A percentile compares a stretch with the other conserved stretches of the same genome.
These are phyloP conservation scores for Suillus ampliporus DNA, from an alignment of 768 basidiomycete species.

Conservation along the genomic window DNA sequence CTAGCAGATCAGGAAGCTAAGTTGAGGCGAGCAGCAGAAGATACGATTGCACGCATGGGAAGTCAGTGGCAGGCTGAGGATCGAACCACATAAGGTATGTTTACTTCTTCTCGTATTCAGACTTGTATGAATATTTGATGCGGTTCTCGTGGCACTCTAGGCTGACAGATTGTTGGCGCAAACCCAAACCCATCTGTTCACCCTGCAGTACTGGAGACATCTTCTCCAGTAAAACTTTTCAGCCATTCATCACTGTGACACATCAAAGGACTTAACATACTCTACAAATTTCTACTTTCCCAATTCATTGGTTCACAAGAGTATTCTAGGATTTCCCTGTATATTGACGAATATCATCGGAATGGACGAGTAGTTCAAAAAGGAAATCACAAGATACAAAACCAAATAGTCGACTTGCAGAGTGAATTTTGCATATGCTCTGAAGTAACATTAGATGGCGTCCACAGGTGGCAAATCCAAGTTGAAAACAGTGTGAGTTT, in stretches of 20 bases:
- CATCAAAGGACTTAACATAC: slow-evolving; percentile 2
- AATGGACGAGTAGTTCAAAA: slow-evolving; percentile 1
- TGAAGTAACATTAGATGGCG: slow-evolving; percentile 2
- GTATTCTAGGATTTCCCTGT: not conserved
- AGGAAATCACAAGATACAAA: slow-evolving; percentile 9
- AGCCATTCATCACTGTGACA: not conserved
- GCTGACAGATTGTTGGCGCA: not conserved
- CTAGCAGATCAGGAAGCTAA: slow-evolving; percentile 53
- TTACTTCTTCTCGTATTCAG: not conserved
- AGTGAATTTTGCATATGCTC: slow-evolving; percentile 6
- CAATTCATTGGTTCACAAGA: not conserved
- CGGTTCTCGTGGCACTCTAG: not conserved
- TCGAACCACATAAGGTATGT: slow-evolving; percentile 10
- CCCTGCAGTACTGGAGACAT: not conserved
- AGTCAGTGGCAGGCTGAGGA: slow-evolving; percentile 24
- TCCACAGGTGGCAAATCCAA: slow-evolving; percentile 6
- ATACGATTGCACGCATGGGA: slow-evolving; percentile 45
- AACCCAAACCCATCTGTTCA: not conserved
- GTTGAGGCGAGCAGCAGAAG: slow-evolving; percentile 56
- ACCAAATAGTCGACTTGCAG: not conserved
- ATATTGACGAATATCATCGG: not conserved
- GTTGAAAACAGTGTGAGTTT: slow-evolving; percentile 10
- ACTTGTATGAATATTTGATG: not conserved
- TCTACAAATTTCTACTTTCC: slow-evolving; percentile 1
- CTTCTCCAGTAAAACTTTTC: not conserved